Conservation (phyloP, 495 filamentous ascomycete species). For the Trichoderma reesei region DNA sequence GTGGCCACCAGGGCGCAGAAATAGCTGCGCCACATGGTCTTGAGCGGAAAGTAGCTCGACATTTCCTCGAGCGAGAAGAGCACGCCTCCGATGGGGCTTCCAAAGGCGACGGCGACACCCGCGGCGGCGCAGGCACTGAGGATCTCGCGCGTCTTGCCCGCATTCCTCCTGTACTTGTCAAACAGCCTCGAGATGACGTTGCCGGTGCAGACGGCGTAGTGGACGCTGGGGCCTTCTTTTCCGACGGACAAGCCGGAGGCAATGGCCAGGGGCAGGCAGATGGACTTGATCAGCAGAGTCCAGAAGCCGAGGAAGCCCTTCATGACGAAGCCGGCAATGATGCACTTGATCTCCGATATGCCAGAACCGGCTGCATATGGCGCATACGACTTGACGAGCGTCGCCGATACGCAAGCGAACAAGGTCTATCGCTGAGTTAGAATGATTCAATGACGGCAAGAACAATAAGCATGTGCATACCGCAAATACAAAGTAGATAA, state of each 20-base stretch:
- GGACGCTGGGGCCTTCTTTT: conserved; percentile 95
- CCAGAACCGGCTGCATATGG: conserved; percentile 96
- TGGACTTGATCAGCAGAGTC: conserved; percentile 90
- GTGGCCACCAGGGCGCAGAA: conserved; percentile 97
- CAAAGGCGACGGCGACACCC: conserved; percentile 93
- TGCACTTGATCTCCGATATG: conserved; percentile 99
- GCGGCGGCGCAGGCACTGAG: conserved; percentile 89
- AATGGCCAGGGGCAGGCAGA: conserved; percentile 84
- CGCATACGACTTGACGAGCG: conserved; percentile 83
- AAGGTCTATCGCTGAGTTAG: conserved; percentile 43
- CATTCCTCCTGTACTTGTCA: conserved; percentile 84
- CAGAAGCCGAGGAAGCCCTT: conserved; percentile 91
- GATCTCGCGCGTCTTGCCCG: conserved; percentile 91
- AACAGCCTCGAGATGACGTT: conserved; percentile 95
- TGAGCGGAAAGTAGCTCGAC: conserved; percentile 95
- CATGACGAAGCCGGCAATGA: conserved; percentile 99
- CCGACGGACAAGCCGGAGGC: conserved; percentile 91
- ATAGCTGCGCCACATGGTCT: conserved; percentile 96
- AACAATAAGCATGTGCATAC: not conserved
- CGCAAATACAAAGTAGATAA: conserved; percentile 61
- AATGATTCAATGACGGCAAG: not conserved
- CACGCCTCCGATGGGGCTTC: conserved; percentile 93
- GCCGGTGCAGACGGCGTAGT: conserved; percentile 95
- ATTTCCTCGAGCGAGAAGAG: conserved; percentile 97
- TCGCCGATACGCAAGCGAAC: conserved; percentile 75